Conservation (phyloP, 2,329 filamentous ascomycete genomes). For the Zarea fungicola region DNA sequence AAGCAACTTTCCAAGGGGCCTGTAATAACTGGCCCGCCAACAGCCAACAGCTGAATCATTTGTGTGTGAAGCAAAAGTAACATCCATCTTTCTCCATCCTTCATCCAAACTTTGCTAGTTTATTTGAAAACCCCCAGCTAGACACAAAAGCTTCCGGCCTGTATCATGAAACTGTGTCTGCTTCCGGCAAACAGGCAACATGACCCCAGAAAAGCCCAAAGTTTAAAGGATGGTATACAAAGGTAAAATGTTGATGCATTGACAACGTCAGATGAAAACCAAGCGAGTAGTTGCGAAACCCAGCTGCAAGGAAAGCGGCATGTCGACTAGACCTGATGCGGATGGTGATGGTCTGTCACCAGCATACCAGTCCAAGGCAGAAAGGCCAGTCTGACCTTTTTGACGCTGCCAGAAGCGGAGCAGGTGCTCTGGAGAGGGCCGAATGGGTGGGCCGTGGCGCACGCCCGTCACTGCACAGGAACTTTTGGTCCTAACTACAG, state of each 20-base stretch:
- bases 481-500: too few species aligned
- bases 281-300: background rate
- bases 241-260: too few species aligned
- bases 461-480: too few species aligned
- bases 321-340: conserved; percentile 3
- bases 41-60: too few species aligned
- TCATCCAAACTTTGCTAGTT: too few species aligned
- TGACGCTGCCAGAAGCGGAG: background rate
- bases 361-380: conserved; percentile 2
- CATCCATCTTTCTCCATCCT: too few species aligned
- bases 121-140: too few species aligned
- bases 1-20: too few species aligned
- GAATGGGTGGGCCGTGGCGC: background rate
- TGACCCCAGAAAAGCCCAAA: conserved; percentile 2
- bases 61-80: too few species aligned
- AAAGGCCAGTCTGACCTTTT: background rate
- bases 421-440: too few species aligned
- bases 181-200: background rate
- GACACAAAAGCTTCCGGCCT: background rate
- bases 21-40: too few species aligned
- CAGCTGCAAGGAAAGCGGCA: background rate
- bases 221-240: background rate
- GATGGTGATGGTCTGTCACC: background rate
- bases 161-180: background rate
- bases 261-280: background rate